Base-by-base conservation (phyloP, 192 early-diverging fungal genomes). In the Gryganskiella cystojenkinii region DNA sequence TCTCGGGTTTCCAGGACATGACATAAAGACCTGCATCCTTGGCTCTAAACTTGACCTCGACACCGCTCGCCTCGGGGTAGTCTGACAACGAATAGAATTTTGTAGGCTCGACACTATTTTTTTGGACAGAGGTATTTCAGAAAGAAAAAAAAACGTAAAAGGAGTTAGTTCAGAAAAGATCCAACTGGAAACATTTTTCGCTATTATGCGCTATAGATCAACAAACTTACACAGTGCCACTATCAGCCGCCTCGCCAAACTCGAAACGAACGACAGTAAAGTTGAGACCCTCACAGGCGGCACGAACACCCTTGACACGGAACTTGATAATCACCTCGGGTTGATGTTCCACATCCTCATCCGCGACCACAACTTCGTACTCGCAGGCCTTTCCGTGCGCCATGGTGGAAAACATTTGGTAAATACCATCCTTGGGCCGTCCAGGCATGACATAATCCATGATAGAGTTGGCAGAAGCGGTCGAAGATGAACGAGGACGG, bases 371-470 rank as follows among this genome's bases (percentile, higher is more conserved):
- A 47, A 78, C 27, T 47, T 78, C 74, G 34, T 78, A 78, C 46
- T 78, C 74, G 40, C 74, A 78, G 15, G 60, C 55, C 37, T 78
- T 68, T 47, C 74, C 74, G 35, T 64, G 67, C 3, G 61, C 27
- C 60, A 78, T 56, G 2, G 74, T 78, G 24, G 74, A 69, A 8
- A 64, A 44, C 65, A 78, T 64, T n/a, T 78, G 74, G 45, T 69
- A 78, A 13, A 78, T 64, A 4, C 74, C 74, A 22, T 78, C 74
- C 61, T 78, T 67, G 33, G 74, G 74, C 37, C 44, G 61, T 25
- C 72, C 72, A 2, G 74, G 74, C 37, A 78, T 78, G 8, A 78
- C 74, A 53, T 63, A 69, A 42, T 78, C 74, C 74, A 69, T 55
- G 43, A 78, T 78, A 1, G 74, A 78, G 24, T 64, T 78, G 53